Conservation (phyloP, 148 eudicot genomes). For the Vaccinium darrowii region DNA sequence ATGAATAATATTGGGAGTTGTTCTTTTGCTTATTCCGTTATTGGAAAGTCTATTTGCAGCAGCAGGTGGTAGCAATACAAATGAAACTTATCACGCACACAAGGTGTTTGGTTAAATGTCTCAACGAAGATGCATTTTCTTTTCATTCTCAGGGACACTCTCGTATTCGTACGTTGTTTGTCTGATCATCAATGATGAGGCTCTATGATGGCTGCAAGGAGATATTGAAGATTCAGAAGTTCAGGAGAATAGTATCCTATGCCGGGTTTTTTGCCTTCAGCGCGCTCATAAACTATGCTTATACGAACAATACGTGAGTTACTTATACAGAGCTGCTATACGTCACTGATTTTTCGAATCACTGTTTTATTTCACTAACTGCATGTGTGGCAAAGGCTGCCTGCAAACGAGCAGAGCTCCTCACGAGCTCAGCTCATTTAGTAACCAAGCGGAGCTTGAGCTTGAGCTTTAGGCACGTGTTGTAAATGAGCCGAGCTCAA, state of each 20-base stretch:
- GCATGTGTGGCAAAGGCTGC: not conserved
- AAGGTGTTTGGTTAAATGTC: conserved; percentile 27
- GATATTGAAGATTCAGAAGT: conserved; percentile 78
- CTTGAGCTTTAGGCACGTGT: no score
- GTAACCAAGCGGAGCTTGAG: no score
- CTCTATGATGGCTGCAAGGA: conserved; percentile 53
- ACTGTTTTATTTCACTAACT: not conserved
- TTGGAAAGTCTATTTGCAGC: no score
- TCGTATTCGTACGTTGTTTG: not conserved
- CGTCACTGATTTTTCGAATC: not conserved
- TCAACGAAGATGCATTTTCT: no score
- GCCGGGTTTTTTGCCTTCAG: conserved; percentile 58
- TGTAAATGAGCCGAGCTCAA: no score
- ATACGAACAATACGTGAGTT: conserved; percentile 78
- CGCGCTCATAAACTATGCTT: conserved; percentile 52
- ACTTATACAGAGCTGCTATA: not conserved
- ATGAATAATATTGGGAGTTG: no score
- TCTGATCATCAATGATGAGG: conserved; percentile 31
- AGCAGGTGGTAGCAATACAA: no score
- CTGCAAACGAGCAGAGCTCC: no score
- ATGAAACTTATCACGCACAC: not conserved
- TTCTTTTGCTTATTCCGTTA: no score
- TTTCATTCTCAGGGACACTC: conserved; percentile 20
- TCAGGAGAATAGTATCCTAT: conserved; percentile 57
- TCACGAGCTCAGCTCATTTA: no score